A percentile compares a stretch with the other conserved stretches of the same genome.
Conservation (phyloP, 306 rosid species). For the Casuarina equisetifolia region DNA sequence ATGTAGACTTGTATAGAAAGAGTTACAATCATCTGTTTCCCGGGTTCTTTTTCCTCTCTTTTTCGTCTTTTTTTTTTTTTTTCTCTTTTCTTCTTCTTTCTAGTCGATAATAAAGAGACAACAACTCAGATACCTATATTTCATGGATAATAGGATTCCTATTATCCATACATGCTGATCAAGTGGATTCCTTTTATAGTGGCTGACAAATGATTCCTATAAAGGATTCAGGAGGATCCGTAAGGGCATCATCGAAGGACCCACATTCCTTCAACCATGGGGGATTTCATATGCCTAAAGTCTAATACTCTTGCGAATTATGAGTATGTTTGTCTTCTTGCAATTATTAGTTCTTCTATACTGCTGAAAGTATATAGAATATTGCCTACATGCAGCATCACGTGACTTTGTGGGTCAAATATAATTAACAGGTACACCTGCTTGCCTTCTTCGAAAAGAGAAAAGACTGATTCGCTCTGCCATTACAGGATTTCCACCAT, state of each 20-base stretch:
- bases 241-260: slow-evolving; percentile 32
- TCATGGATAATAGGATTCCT: not conserved
- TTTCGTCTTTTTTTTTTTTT: not conserved
- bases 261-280: slow-evolving; percentile 30
- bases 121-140: not conserved
- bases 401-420: not conserved
- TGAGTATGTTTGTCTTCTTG: slow-evolving; percentile 31
- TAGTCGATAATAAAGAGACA: no score
- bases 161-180: not conserved
- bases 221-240: slow-evolving; percentile 39
- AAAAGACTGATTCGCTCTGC: no score
- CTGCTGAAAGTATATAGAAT: not conserved
- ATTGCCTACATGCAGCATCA: not conserved
- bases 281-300: slow-evolving; percentile 31
- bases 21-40: not conserved
- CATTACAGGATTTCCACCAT: no score
- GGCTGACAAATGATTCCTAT: slow-evolving; percentile 19
- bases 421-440: no score
- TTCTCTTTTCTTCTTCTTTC: no score
- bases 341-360: slow-evolving; percentile 6
- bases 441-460: no score
- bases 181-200: slow-evolving; percentile 6
- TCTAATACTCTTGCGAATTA: slow-evolving; percentile 19
- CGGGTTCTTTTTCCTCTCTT: not conserved
- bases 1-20: slow-evolving; percentile 6